These are phyloP conservation scores for Sindora glabra DNA, from an alignment of 306 rosid genomes.

Conservation along the genomic window DNA sequence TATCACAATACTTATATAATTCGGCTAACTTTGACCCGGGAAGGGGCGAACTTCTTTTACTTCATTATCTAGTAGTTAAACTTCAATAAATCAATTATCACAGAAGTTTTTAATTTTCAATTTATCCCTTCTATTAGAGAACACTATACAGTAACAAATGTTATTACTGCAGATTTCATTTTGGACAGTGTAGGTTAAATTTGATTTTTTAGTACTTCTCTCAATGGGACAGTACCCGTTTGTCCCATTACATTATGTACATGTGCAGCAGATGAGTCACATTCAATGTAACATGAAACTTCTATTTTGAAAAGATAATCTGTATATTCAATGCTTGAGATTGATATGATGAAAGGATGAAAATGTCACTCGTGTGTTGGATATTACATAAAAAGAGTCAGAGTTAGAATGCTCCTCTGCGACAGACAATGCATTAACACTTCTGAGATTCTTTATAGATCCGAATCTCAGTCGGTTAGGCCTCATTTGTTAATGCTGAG, in stretches of 20 bases:
- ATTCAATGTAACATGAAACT: neutral
- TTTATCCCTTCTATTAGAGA: too few relatives aligned
- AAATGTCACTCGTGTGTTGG: constrained; percentile 7
- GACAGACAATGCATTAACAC: neutral
- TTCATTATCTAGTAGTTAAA: too few relatives aligned
- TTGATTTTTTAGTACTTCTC: too few relatives aligned
- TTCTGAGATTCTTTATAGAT: neutral
- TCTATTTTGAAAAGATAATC: constrained; percentile 7
- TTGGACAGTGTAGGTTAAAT: neutral
- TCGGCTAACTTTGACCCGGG: neutral
- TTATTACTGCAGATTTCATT: neutral
- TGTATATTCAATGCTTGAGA: constrained; percentile 11
- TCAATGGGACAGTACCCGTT: too few relatives aligned
- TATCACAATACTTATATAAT: too few relatives aligned
- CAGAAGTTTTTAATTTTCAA: too few relatives aligned
- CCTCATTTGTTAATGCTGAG: neutral
- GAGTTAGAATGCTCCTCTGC: neutral
- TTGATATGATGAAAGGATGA: neutral
- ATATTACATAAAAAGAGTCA: neutral
- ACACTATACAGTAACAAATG: too few relatives aligned
- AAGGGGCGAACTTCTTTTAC: too few relatives aligned
- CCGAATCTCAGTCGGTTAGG: neutral
- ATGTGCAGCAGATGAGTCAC: neutral
- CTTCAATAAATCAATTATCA: too few relatives aligned
- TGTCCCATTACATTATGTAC: neutral